phyloP scores from a whole-genome alignment of 441 rosid species.

The Bruguiera hainesii region DNA sequence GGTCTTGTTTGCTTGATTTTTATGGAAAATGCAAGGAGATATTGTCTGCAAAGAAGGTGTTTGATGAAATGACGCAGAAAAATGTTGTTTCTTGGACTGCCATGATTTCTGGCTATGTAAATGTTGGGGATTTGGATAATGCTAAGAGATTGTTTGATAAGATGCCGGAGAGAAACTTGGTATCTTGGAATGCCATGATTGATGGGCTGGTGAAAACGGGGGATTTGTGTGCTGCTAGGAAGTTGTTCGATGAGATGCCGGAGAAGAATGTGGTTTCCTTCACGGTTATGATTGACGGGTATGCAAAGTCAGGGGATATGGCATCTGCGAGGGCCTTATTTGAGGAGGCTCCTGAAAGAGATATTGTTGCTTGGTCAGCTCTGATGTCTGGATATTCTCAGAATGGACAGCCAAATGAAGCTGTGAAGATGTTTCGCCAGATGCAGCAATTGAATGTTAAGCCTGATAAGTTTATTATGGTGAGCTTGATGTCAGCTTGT shows the following conservation, averaged over 20 bases:
- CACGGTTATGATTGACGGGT: slow-evolving; percentile 69
- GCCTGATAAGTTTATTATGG: slow-evolving; percentile 65
- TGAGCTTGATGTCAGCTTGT: slow-evolving; percentile 79
- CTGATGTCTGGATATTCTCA: slow-evolving; percentile 72
- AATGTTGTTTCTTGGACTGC: slow-evolving; percentile 77
- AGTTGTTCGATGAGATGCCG: slow-evolving; percentile 59
- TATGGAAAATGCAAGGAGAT: slow-evolving; percentile 58
- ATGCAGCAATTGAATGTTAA: slow-evolving; percentile 43
- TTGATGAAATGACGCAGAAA: slow-evolving; percentile 51
- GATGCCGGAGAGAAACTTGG: slow-evolving; percentile 57
- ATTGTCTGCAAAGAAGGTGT: slow-evolving; percentile 49
- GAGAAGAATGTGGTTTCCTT: slow-evolving; percentile 57
- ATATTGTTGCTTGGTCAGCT: slow-evolving; percentile 65
- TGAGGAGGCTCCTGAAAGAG: slow-evolving; percentile 50
- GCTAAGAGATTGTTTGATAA: slow-evolving; percentile 45
- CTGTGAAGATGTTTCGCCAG: slow-evolving; percentile 41
- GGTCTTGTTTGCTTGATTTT: slow-evolving; percentile 57
- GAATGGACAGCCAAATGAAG: slow-evolving; percentile 65
- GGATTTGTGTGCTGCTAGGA: slow-evolving; percentile 52
- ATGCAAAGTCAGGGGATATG: slow-evolving; percentile 70
- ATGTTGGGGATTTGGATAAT: slow-evolving; percentile 42
- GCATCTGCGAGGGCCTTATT: slow-evolving; percentile 54
- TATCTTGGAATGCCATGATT: slow-evolving; percentile 70
- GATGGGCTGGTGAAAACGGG: slow-evolving; percentile 47
- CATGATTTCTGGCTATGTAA: slow-evolving; percentile 48